These are phyloP conservation scores for Boletus sensibilis DNA, from an alignment of 768 basidiomycete species.

Conservation along the genomic window DNA sequence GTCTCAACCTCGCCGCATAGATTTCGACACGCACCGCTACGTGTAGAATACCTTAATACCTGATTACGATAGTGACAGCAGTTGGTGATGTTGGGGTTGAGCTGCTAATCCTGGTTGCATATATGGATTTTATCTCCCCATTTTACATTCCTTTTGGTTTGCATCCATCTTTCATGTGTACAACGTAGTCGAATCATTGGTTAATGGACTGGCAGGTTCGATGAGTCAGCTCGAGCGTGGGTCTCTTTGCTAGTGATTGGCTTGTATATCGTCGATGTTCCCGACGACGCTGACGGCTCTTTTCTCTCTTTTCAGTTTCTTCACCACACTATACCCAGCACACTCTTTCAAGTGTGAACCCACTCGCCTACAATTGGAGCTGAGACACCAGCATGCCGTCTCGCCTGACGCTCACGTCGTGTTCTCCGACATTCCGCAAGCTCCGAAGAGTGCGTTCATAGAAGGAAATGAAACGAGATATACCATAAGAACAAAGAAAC, in stretches of 20 bases:
- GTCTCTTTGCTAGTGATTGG: not conserved
- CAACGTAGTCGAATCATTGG: not conserved
- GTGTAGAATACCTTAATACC: conserved; percentile 18
- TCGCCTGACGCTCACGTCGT: conserved; percentile 47
- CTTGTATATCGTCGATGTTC: conserved; percentile 30
- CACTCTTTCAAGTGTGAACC: not conserved
- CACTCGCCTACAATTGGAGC: conserved; percentile 45
- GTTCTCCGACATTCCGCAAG: conserved; percentile 48
- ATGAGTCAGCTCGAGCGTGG: conserved; percentile 20
- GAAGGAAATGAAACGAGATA: conserved; percentile 31
- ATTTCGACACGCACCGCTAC: not conserved
- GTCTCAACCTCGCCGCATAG: conserved; percentile 34
- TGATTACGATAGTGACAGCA: conserved; percentile 1
- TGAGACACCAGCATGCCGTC: conserved; percentile 62
- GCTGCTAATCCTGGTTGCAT: conserved; percentile 5
- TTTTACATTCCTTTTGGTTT: not conserved
- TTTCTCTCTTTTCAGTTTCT: conserved; percentile 39
- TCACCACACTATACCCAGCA: conserved; percentile 10
- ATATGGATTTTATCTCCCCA: not conserved
- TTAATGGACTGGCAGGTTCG: not conserved
- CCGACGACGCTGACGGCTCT: conserved; percentile 46
- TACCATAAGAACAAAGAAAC: conserved; percentile 37
- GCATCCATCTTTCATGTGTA: not conserved
- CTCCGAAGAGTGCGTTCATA: conserved; percentile 7
- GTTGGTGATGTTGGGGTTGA: not conserved